Evolutionary conservation across 257 asterid genomes (phyloP), one percentile per base, ranked within the genome.

Genomic region (Penstemon davidsonii): DNA sequence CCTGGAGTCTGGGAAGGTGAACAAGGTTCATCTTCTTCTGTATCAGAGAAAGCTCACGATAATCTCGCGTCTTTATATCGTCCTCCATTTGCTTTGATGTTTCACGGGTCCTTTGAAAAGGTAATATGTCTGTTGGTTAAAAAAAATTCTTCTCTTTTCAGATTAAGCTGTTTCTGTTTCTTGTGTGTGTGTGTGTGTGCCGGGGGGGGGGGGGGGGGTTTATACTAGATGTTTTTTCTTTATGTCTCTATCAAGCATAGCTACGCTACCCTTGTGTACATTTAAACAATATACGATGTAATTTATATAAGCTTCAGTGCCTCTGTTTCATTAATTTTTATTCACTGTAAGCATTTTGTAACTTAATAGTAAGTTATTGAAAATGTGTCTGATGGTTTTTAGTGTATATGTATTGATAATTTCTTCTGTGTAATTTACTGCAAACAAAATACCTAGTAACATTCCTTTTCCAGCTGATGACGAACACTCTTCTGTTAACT

Each of bases 31-130:
- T 81, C 97, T 79, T 79, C 90, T 63, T 81, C 92, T 78, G 74
- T 83, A 47, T 82, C 80, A 6, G 86, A 82, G 62, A 82, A 70
- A 70, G 53, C 93, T 69, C 93, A 76, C 74, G 96, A 87, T 68
- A 91, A 88, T 82, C 99, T 94, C 78, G 99, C 99, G 63, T 87
- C 97, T 71, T 72, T 94, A 51, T 94, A 94, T 71, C 96, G 99
- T 62, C 97, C 96, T 66, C 99, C 99, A 70, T 91, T 88, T 78
- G 88, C 82, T 68, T 82, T 94, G 79, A 87, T 94, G 90, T 88
- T 73, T 83, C 95, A 81, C 50, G 99, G 97, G 53, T 57, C 97
- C 41, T 94, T 94, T 76, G 96, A 91, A 78, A 94, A 91, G 96
- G 97, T 87, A 77, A 58, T 67, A 46, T 40, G 47, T 70, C 41